These are phyloP conservation scores for Trypanosoma lewisi DNA, from an alignment of 208 protist species.

Conservation along the genomic window DNA sequence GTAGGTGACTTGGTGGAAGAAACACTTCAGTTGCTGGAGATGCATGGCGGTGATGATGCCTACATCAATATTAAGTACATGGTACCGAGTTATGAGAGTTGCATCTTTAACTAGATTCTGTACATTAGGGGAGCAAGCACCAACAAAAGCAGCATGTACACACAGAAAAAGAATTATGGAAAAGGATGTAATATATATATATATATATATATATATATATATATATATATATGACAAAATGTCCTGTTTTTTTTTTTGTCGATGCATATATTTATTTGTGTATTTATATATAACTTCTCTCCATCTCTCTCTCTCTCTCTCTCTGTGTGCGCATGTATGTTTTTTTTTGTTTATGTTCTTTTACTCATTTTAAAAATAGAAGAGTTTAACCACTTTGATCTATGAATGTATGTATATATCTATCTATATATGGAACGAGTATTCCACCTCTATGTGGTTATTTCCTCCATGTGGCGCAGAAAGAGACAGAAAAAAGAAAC, in stretches of 20 bases:
- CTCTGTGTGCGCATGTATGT: neutral
- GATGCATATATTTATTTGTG: constrained; percentile 6
- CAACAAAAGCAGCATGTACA: constrained; percentile 4
- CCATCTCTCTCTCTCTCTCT: no score
- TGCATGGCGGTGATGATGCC: constrained; percentile 92
- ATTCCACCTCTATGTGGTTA: neutral
- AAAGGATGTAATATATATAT: neutral
- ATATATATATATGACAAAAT: no score
- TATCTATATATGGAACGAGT: constrained; percentile 7
- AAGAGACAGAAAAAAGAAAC: neutral
- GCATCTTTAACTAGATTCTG: constrained; percentile 67
- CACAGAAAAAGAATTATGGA: neutral
- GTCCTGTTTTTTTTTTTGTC: neutral
- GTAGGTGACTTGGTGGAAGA: constrained; percentile 98
- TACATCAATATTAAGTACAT: constrained; percentile 97
- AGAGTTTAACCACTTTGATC: constrained; percentile 4
- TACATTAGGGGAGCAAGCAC: neutral
- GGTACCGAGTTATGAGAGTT: constrained; percentile 94
- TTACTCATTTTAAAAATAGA: no score
- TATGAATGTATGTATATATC: constrained; percentile 6
- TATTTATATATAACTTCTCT: no score
- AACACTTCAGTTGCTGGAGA: constrained; percentile 94
- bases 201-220: neutral
- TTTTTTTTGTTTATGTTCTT: no score
- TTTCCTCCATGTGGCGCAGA: neutral